These are phyloP conservation scores for Luffa aegyptiaca DNA, from an alignment of 306 rosid genomes.

Conservation along the genomic window DNA sequence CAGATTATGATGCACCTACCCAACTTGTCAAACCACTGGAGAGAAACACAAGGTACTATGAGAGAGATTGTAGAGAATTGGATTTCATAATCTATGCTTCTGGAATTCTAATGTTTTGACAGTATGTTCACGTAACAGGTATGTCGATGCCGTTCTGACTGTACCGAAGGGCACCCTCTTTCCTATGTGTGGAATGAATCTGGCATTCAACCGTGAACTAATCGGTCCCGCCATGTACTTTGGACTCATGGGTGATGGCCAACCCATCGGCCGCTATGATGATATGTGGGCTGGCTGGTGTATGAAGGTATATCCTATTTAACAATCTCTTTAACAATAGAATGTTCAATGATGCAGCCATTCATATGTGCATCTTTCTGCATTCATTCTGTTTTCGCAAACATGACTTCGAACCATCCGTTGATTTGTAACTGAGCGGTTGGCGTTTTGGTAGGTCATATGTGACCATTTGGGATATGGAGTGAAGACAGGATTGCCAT, in stretches of 20 bases:
- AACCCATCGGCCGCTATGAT: constrained; percentile 71
- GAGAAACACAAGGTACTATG: constrained; percentile 53
- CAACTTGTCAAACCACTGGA: constrained; percentile 83
- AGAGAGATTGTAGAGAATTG: neutral
- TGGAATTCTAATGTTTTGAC: neutral
- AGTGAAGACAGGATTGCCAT: constrained; percentile 82
- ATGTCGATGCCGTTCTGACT: constrained; percentile 71
- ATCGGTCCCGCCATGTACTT: constrained; percentile 90
- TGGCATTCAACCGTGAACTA: constrained; percentile 72
- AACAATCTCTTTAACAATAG: neutral
- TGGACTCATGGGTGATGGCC: constrained; percentile 89
- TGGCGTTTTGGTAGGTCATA: constrained; percentile 40
- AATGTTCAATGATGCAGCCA: neutral
- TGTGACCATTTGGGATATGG: constrained; percentile 75
- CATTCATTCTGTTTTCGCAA: neutral
- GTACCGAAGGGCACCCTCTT: constrained; percentile 71
- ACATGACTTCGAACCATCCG: neutral
- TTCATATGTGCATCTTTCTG: neutral
- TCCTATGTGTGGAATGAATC: constrained; percentile 87
- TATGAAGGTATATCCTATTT: constrained; percentile 34
- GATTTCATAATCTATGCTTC: neutral
- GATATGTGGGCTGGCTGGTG: constrained; percentile 99
- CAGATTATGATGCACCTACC: constrained; percentile 87
- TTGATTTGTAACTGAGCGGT: neutral
- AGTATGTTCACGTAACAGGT: constrained; percentile 25